A percentile compares a stretch with the other conserved stretches of the same genome.
phyloP scores from a whole-genome alignment of 306 rosid genomes.

The Macrotyloma uniflorum region DNA sequence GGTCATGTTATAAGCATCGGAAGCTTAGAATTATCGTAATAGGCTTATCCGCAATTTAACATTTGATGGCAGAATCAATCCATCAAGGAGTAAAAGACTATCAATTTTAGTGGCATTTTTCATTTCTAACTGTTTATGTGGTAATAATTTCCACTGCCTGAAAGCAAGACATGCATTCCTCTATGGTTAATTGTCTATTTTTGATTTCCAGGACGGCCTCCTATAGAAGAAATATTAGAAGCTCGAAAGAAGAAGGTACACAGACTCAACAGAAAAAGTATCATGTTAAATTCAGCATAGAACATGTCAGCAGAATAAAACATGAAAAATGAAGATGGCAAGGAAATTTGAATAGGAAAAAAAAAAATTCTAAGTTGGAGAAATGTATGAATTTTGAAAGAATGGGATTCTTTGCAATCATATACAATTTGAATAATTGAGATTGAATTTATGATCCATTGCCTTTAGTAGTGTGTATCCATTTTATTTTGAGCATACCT shows the following conservation, averaged over 20 bases:
- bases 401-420: slow-evolving; percentile 1
- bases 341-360: background rate
- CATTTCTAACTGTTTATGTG: background rate
- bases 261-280: slow-evolving; percentile 8
- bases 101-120: slow-evolving; percentile 25
- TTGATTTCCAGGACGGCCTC: slow-evolving; percentile 70
- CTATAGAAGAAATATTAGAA: slow-evolving; percentile 75
- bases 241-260: slow-evolving; percentile 73
- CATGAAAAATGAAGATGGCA: background rate
- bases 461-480: slow-evolving; percentile 8
- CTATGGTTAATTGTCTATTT: slow-evolving; percentile 3
- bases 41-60: slow-evolving; percentile 1
- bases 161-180: slow-evolving; percentile 12
- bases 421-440: background rate
- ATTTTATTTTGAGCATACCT: background rate
- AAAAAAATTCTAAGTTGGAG: background rate
- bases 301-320: slow-evolving; percentile 6
- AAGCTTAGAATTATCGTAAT: slow-evolving; percentile 4
- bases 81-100: background rate
- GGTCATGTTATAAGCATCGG: background rate
- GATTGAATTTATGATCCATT: background rate
- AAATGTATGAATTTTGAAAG: background rate
- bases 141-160: background rate
- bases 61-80: slow-evolving; percentile 8
- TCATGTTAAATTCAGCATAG: background rate